Conservation (phyloP, 192 early-diverging fungal genomes). For the Coemansia reversa region DNA sequence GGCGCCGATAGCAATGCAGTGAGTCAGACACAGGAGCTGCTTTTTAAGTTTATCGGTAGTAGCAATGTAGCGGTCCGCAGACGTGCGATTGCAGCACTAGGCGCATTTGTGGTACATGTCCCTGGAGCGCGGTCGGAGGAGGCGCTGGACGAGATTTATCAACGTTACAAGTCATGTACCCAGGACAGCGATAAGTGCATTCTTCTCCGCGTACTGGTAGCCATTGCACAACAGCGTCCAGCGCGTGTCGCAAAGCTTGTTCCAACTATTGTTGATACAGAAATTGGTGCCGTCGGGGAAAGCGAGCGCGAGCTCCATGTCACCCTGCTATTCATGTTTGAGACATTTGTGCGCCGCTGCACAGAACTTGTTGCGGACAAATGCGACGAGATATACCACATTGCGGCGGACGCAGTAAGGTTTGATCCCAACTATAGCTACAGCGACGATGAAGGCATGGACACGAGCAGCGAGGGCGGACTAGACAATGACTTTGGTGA, state of each 20-base stretch:
- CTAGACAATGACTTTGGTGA: constrained; percentile 48
- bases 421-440: constrained; percentile 52
- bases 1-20: constrained; percentile 19
- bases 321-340: constrained; percentile 36
- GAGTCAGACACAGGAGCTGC: constrained; percentile 21
- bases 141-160: constrained; percentile 32
- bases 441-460: constrained; percentile 27
- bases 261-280: constrained; percentile 21
- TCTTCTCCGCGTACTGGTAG: constrained; percentile 43
- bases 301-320: constrained; percentile 38
- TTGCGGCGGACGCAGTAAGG: constrained; percentile 18
- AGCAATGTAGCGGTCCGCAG: constrained; percentile 25
- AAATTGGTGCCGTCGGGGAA: constrained; percentile 26
- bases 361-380: constrained; percentile 9
- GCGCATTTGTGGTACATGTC: constrained; percentile 43
- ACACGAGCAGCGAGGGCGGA: constrained; percentile 31
- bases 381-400: constrained; percentile 28
- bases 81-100: constrained; percentile 40
- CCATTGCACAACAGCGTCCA: constrained; percentile 44
- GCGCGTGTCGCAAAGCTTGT: constrained; percentile 22
- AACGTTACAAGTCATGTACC: constrained; percentile 33
- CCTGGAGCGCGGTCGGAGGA: constrained; percentile 33
- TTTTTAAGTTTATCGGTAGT: constrained; percentile 29
- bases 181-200: constrained; percentile 25
- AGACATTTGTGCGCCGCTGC: constrained; percentile 33